These are phyloP conservation scores for Grosmannia huntii DNA, from an alignment of 2,329 filamentous ascomycete species.

Conservation along the genomic window DNA sequence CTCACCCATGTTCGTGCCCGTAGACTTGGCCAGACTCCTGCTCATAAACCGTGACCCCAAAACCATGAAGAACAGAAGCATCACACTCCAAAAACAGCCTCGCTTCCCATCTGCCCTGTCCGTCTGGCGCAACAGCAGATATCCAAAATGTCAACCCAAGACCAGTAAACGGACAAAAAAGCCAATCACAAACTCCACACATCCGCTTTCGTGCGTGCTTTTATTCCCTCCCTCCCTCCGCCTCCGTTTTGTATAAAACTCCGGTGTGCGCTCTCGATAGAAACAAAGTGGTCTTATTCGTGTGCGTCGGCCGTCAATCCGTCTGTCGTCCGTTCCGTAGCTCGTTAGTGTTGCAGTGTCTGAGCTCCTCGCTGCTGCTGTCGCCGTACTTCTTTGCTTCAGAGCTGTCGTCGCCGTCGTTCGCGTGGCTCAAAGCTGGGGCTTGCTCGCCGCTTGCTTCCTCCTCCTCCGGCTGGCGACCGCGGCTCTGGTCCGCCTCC, in stretches of 20 bases:
- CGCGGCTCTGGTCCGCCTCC: constrained; percentile 1
- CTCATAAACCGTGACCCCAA: background rate
- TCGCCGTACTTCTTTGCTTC: constrained; percentile 15
- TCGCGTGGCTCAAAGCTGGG: constrained; percentile 33
- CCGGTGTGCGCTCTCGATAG: background rate
- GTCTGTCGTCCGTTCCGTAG: background rate
- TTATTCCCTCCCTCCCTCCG: background rate
- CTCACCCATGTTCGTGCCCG: background rate
- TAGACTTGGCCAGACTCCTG: background rate
- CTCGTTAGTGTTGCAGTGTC: background rate
- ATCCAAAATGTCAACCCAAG: background rate
- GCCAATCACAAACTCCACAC: background rate
- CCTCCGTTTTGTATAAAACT: background rate
- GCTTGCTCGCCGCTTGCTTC: constrained; percentile 40
- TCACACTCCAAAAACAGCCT: background rate
- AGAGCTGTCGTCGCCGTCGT: constrained; percentile 27
- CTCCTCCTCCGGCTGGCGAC: background rate
- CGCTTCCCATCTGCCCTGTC: too few relatives aligned
- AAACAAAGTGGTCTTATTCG: too few relatives aligned
- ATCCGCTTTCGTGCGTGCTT: background rate
- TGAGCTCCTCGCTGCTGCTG: background rate
- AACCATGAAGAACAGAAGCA: background rate
- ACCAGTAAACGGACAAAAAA: background rate
- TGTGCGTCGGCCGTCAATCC: background rate
- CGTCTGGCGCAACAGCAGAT: background rate